Evolutionary conservation across 176 grass and related monocot species (phyloP).

Genomic region (Oryza glaberrima): DNA sequence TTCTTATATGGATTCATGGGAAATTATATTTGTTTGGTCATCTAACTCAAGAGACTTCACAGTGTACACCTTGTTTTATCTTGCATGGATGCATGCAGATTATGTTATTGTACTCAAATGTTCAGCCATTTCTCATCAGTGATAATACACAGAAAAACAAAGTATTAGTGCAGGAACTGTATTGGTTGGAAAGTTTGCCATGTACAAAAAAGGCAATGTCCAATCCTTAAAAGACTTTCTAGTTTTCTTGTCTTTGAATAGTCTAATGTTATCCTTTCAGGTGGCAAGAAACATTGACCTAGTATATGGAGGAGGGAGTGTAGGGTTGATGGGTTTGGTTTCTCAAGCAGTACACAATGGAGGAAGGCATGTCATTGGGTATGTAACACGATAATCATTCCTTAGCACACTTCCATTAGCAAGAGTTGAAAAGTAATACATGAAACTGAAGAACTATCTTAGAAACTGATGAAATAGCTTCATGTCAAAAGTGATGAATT

Average conservation of each 20-base stretch:
- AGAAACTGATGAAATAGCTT: background rate
- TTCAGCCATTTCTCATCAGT: background rate
- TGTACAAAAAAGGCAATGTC: background rate
- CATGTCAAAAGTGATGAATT: constrained; percentile 6
- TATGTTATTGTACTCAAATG: background rate
- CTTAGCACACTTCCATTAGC: constrained; percentile 17
- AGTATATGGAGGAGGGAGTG: constrained; percentile 57
- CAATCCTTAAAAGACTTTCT: background rate
- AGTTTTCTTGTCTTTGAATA: background rate
- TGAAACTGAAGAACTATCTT: background rate
- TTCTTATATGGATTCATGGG: background rate
- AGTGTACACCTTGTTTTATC: background rate
- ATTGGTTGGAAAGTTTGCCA: background rate
- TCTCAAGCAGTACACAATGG: constrained; percentile 57
- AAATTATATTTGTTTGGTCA: background rate
- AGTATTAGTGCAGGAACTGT: background rate
- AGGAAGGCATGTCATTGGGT: constrained; percentile 61
- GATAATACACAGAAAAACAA: background rate
- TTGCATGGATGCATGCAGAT: constrained; percentile 13
- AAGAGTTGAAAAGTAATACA: background rate
- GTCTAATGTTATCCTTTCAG: constrained; percentile 21
- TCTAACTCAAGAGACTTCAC: background rate
- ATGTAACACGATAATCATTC: constrained; percentile 15
- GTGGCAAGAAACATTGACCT: constrained; percentile 55
- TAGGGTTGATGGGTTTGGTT: constrained; percentile 53